These are phyloP conservation scores for Dendrobium officinale DNA, from an alignment of 106 monocot species.

Conservation along the genomic window DNA sequence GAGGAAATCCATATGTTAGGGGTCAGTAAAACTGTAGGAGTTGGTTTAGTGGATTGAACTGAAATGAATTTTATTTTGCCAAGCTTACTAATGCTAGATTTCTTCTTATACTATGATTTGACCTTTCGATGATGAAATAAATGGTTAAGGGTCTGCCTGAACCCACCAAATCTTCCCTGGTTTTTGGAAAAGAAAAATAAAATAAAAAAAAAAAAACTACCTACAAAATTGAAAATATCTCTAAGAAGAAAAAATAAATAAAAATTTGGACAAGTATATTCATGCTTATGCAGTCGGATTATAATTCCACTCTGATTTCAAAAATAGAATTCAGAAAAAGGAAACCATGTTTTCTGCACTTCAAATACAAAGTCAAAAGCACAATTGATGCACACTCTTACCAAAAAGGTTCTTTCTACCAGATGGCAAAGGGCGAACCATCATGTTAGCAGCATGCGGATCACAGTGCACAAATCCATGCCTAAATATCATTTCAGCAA, in stretches of 20 bases:
- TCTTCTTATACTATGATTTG: no score
- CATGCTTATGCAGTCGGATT: neutral
- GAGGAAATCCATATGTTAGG: no score
- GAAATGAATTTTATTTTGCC: no score
- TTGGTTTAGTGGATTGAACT: no score
- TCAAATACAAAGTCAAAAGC: neutral
- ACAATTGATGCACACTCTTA: constrained; percentile 14
- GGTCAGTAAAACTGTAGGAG: no score
- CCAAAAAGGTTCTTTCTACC: constrained; percentile 48
- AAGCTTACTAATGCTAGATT: no score
- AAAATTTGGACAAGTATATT: constrained; percentile 3
- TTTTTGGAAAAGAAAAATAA: neutral
- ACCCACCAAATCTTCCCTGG: neutral
- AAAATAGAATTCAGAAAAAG: neutral
- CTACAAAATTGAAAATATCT: neutral
- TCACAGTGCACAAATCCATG: constrained; percentile 99
- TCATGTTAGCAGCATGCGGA: constrained; percentile 97
- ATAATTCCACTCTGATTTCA: neutral
- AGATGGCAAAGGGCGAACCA: constrained; percentile 72
- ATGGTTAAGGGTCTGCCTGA: neutral
- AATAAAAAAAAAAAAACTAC: neutral
- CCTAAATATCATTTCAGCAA: constrained; percentile 95
- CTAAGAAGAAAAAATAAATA: neutral
- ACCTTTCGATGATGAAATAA: no score
- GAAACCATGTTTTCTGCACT: neutral